phyloP scores from a whole-genome alignment of 352 stramenopile genomes.

The Porosira glacialis region DNA sequence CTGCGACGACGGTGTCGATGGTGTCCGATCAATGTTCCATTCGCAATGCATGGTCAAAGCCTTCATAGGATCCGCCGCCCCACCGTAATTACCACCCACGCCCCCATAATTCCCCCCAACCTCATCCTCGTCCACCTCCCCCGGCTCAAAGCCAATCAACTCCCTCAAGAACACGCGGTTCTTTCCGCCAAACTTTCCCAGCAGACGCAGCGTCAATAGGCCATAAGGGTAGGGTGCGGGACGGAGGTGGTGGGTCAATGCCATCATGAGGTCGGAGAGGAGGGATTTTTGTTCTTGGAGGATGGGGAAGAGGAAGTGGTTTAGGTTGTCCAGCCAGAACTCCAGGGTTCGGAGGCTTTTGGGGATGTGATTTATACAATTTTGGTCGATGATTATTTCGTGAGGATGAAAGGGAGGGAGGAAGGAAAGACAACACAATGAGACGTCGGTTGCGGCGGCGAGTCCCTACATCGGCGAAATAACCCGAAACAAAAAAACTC shows the following conservation, averaged over 20 bases:
- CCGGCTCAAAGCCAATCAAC: slow-evolving; percentile 33
- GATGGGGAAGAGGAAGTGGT: slow-evolving; percentile 86
- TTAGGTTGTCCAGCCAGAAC: slow-evolving; percentile 98
- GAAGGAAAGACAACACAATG: too few species aligned
- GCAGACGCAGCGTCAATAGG: slow-evolving; percentile 77
- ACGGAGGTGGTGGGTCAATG: slow-evolving; percentile 91
- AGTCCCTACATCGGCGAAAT: too few species aligned
- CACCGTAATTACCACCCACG: too few species aligned
- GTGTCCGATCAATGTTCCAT: slow-evolving; percentile 30
- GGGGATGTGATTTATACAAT: too few species aligned
- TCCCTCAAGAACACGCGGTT: slow-evolving; percentile 88
- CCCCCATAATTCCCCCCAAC: background rate
- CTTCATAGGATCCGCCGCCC: too few species aligned
- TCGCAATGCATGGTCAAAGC: slow-evolving; percentile 47
- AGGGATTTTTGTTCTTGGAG: slow-evolving; percentile 59
- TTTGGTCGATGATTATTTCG: too few species aligned
- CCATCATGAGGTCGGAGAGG: slow-evolving; percentile 91
- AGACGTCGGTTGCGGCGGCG: too few species aligned
- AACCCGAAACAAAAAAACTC: too few species aligned
- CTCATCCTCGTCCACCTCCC: slow-evolving; percentile 19
- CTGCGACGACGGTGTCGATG: too few species aligned
- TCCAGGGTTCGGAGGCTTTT: slow-evolving; percentile 84
- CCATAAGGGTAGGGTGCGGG: slow-evolving; percentile 96
- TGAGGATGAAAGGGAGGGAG: too few species aligned
- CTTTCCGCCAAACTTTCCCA: slow-evolving; percentile 95